phyloP scores from a whole-genome alignment of 2,329 filamentous ascomycete species.

The Paramyrothecium roridum region DNA sequence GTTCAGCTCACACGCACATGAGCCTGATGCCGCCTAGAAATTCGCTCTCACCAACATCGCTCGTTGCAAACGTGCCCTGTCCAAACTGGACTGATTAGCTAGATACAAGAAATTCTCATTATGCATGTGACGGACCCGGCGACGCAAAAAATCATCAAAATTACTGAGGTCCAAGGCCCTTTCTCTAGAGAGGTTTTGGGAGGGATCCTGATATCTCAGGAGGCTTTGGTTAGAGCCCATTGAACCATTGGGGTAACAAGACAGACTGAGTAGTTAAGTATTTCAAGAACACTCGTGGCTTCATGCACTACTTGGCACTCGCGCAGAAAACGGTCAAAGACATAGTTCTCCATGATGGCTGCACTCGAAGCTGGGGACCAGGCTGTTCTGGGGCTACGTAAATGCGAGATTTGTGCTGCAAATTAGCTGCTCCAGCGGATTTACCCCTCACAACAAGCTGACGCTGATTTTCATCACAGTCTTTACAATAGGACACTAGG shows the following conservation, averaged over 20 bases:
- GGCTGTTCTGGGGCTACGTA: no score
- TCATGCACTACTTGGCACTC: constrained; percentile 47
- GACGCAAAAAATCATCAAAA: constrained; percentile 54
- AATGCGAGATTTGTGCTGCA: no score
- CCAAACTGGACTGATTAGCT: background rate
- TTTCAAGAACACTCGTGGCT: constrained; percentile 53
- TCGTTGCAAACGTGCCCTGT: constrained; percentile 51
- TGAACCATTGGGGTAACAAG: background rate
- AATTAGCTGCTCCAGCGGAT: no score
- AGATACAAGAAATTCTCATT: background rate
- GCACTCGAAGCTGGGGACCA: no score
- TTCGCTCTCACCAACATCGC: constrained; percentile 36
- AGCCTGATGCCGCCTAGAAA: constrained; percentile 50
- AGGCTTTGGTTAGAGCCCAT: background rate
- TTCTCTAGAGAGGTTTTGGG: constrained; percentile 46
- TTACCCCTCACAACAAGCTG: no score
- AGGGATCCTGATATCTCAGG: constrained; percentile 39
- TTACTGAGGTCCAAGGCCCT: constrained; percentile 50
- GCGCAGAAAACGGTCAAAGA: constrained; percentile 47
- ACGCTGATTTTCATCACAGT: no score
- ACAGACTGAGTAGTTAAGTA: constrained; percentile 57
- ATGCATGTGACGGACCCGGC: constrained; percentile 36
- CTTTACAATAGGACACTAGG: no score
- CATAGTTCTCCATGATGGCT: constrained; percentile 53
- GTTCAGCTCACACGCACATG: constrained; percentile 38